Evolutionary conservation across 148 eudicot species (phyloP).

Genomic region (Nepenthes gracilis): DNA sequence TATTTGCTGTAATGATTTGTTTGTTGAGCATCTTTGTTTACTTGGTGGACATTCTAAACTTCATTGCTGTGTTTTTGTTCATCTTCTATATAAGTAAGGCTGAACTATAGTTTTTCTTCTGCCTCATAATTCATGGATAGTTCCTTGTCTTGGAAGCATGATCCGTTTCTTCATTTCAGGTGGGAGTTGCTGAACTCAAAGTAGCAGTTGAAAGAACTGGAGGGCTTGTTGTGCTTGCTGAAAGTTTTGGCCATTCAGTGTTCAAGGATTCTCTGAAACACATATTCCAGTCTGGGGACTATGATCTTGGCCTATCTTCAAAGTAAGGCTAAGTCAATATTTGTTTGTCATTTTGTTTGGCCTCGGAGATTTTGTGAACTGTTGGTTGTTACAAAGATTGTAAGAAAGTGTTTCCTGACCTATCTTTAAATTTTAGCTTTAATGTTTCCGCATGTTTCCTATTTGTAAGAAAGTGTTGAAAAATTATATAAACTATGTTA

Average conservation of each 20-base stretch:
- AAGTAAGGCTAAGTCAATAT: slow-evolving; percentile 44
- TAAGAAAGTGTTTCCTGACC: too few species aligned
- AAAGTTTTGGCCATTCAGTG: slow-evolving; percentile 96
- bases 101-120: too few species aligned
- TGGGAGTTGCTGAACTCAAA: slow-evolving; percentile 95
- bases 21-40: too few species aligned
- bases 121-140: background rate
- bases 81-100: too few species aligned
- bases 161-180: slow-evolving; percentile 27
- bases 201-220: slow-evolving; percentile 90
- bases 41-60: too few species aligned
- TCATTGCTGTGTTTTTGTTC: too few species aligned
- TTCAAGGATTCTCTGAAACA: slow-evolving; percentile 86
- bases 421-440: too few species aligned
- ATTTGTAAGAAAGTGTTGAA: too few species aligned
- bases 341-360: slow-evolving; percentile 5
- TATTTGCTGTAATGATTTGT: too few species aligned
- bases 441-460: too few species aligned
- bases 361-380: background rate
- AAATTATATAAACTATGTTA: too few species aligned
- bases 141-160: background rate
- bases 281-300: slow-evolving; percentile 64
- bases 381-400: too few species aligned
- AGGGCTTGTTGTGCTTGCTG: slow-evolving; percentile 92
- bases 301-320: slow-evolving; percentile 81